A percentile compares a stretch with the other conserved stretches of the same genome.
These are phyloP conservation scores for Pulveroboletus sp. DNA, from an alignment of 768 basidiomycete genomes.

Conservation along the genomic window DNA sequence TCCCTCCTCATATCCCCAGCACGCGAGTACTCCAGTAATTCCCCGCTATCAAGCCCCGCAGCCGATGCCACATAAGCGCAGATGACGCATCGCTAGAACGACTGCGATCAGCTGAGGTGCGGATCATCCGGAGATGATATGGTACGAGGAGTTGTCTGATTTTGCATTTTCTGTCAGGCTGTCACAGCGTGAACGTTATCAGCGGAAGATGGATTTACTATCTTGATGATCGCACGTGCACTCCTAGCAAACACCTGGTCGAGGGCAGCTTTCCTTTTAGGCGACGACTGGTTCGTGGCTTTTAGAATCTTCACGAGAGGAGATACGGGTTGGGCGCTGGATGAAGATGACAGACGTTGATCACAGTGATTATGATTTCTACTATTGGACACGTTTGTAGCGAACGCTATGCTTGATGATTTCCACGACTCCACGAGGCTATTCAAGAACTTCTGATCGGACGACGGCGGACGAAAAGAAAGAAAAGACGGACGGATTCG, in stretches of 20 bases:
- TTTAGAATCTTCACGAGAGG: slow-evolving; percentile 12
- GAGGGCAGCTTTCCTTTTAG: slow-evolving; percentile 15
- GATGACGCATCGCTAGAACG: slow-evolving; percentile 12
- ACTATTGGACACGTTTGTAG: background rate
- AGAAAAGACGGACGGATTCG: too few species aligned
- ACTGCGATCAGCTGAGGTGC: slow-evolving; percentile 21
- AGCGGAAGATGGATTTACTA: slow-evolving; percentile 12
- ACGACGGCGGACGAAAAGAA: background rate
- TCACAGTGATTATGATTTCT: background rate
- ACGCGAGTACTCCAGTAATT: background rate
- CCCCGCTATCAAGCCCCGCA: slow-evolving; percentile 23
- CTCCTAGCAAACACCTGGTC: slow-evolving; percentile 5
- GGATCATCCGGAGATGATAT: slow-evolving; percentile 26
- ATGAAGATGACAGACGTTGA: background rate
- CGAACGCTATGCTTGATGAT: background rate
- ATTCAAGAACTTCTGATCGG: background rate
- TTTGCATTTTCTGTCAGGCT: slow-evolving; percentile 16
- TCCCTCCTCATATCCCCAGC: slow-evolving; percentile 5
- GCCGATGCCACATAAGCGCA: slow-evolving; percentile 10
- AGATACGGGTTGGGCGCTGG: background rate
- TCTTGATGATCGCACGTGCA: slow-evolving; percentile 24
- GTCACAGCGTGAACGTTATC: slow-evolving; percentile 26
- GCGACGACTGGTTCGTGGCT: slow-evolving; percentile 1
- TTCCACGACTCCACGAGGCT: background rate
- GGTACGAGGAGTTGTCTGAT: slow-evolving; percentile 20